These are phyloP conservation scores for Neurospora sp. DNA, from an alignment of 495 filamentous ascomycete species.

Conservation along the genomic window DNA sequence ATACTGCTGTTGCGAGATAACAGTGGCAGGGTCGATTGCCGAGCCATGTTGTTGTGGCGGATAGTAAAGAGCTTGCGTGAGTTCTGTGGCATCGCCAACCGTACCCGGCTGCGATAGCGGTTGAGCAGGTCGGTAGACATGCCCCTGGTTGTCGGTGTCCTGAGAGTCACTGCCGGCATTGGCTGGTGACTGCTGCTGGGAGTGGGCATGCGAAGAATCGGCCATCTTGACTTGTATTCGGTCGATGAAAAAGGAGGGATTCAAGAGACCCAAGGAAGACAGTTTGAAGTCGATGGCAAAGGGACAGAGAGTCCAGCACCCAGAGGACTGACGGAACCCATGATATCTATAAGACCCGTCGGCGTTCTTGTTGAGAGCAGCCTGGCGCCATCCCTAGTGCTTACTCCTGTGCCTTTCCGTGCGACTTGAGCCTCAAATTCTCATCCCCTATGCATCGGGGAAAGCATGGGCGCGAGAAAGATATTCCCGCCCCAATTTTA, in stretches of 20 bases:
- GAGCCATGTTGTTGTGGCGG: not conserved
- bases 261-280: not conserved
- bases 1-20: not conserved
- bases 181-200: not conserved
- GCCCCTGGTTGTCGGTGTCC: not conserved
- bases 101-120: not conserved
- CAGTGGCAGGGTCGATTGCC: not conserved
- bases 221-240: not conserved
- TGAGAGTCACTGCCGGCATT: not conserved
- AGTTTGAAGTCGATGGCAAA: not conserved
- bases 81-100: not conserved
- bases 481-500: too few relatives aligned
- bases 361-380: not conserved
- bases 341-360: not conserved
- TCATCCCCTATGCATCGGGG: too few relatives aligned
- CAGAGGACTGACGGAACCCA: not conserved
- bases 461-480: too few relatives aligned
- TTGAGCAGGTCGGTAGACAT: not conserved
- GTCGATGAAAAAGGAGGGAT: not conserved
- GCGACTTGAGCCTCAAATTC: too few relatives aligned
- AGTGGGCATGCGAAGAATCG: not conserved
- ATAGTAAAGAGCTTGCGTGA: not conserved
- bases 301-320: not conserved
- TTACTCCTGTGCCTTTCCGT: too few relatives aligned
- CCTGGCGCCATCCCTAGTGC: not conserved